phyloP scores from a whole-genome alignment of 495 filamentous ascomycete species.

The Penicillium lagena region DNA sequence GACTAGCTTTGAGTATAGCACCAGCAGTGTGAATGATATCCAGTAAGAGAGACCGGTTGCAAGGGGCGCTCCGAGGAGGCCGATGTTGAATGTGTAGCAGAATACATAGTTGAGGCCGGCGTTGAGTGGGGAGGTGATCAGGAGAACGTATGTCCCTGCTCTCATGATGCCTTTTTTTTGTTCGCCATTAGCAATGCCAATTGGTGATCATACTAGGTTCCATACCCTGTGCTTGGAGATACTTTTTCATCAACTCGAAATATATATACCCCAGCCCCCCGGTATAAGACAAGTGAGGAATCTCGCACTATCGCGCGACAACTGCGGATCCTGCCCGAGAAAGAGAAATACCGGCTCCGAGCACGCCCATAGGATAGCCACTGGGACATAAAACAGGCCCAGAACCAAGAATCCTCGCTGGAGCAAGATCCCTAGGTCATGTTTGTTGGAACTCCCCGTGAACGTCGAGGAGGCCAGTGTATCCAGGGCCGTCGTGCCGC shows the following conservation, averaged over 20 bases:
- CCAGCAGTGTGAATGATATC: constrained; percentile 71
- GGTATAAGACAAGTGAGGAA: constrained; percentile 78
- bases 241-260: constrained; percentile 91
- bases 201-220: not conserved
- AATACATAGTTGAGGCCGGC: constrained; percentile 74
- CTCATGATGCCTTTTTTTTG: constrained; percentile 59
- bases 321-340: constrained; percentile 73
- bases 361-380: constrained; percentile 69
- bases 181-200: constrained; percentile 12
- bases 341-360: constrained; percentile 70
- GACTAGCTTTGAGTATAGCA: constrained; percentile 69
- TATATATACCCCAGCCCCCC: constrained; percentile 87
- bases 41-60: constrained; percentile 86
- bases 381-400: constrained; percentile 66
- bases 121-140: constrained; percentile 78
- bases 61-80: constrained; percentile 73
- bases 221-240: constrained; percentile 78
- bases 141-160: constrained; percentile 79
- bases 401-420: constrained; percentile 76
- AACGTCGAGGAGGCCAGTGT: constrained; percentile 83
- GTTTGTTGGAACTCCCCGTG: constrained; percentile 74
- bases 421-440: constrained; percentile 76
- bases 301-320: constrained; percentile 66
- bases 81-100: constrained; percentile 63
- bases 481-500: constrained; percentile 88